Percentiles rank a stretch among this genome's conserved stretches.
Conservation (phyloP, 192 early-diverging fungal genomes). For the Gigaspora rosea region DNA sequence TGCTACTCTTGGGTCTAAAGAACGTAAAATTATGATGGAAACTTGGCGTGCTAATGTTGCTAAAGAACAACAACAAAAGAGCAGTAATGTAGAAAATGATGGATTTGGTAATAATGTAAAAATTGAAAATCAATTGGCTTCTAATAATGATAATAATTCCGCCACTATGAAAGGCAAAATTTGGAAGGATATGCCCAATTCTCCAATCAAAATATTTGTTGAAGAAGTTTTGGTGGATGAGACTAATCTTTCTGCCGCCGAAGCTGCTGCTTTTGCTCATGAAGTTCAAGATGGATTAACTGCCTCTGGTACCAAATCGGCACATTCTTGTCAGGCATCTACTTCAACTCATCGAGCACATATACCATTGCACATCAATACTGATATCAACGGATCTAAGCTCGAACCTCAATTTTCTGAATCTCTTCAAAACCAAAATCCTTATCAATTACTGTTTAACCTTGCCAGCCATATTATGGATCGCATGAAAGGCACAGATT, state of each 20-base stretch:
- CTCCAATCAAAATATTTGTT: slow-evolving; percentile 24
- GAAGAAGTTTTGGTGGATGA: slow-evolving; percentile 33
- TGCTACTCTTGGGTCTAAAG: slow-evolving; percentile 30
- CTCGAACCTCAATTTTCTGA: background rate
- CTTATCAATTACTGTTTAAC: slow-evolving; percentile 47
- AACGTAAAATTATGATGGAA: slow-evolving; percentile 46
- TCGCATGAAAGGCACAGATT: slow-evolving; percentile 53
- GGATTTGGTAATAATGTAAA: background rate
- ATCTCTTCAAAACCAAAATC: slow-evolving; percentile 37
- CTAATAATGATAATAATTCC: background rate
- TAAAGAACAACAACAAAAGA: slow-evolving; percentile 25
- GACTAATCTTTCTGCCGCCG: slow-evolving; percentile 26
- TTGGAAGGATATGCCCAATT: slow-evolving; percentile 15
- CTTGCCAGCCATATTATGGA: slow-evolving; percentile 44
- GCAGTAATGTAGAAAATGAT: background rate
- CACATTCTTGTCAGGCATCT: slow-evolving; percentile 16
- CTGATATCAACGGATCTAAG: background rate
- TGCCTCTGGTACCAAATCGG: background rate
- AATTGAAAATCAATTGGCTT: background rate
- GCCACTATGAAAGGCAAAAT: slow-evolving; percentile 20
- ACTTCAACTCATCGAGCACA: background rate
- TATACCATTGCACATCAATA: background rate
- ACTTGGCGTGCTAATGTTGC: slow-evolving; percentile 46
- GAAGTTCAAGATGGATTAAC: slow-evolving; percentile 25
- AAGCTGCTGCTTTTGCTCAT: slow-evolving; percentile 30